A percentile compares a stretch with the other conserved stretches of the same genome.
Conservation (phyloP, 371 early-diverging fungal species). For the Mucor sp. region DNA sequence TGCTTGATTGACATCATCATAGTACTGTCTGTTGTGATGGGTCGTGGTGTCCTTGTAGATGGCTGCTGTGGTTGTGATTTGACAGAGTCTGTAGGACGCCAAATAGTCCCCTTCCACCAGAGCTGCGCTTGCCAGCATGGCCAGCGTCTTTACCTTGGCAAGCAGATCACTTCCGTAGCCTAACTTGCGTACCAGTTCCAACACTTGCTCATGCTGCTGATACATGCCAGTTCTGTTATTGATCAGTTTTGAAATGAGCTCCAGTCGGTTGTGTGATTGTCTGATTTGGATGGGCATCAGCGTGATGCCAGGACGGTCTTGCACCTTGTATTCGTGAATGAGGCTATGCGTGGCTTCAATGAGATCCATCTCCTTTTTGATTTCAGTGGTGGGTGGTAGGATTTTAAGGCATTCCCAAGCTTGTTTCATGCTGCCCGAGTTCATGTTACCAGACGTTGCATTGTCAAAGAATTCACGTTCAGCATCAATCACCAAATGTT, state of each 20-base stretch:
- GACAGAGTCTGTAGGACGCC: conserved; percentile 55
- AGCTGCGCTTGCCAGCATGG: conserved; percentile 64
- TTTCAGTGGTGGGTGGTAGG: conserved; percentile 62
- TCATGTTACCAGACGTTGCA: conserved; percentile 69
- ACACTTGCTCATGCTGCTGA: conserved; percentile 48
- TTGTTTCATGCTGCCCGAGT: conserved; percentile 69
- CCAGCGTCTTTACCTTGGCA: conserved; percentile 54
- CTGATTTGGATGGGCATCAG: conserved; percentile 82
- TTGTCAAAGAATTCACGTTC: conserved; percentile 81
- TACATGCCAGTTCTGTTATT: conserved; percentile 57
- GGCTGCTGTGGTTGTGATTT: conserved; percentile 44
- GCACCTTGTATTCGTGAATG: conserved; percentile 57
- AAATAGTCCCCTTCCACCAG: conserved; percentile 57
- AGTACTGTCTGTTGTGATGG: conserved; percentile 29
- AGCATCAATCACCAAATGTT: conserved; percentile 70
- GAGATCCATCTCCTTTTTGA: conserved; percentile 64
- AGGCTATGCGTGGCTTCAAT: conserved; percentile 77
- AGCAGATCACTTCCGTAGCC: conserved; percentile 48
- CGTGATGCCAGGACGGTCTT: conserved; percentile 50
- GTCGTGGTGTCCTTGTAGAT: conserved; percentile 15
- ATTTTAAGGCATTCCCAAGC: conserved; percentile 77
- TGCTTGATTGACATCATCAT: conserved; percentile 52
- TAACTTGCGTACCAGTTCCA: conserved; percentile 66
- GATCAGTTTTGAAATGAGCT: conserved; percentile 62
- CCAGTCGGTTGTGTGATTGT: conserved; percentile 62